Base-by-base conservation (phyloP, 1,139 yeast genomes). In the Suhomyces coccinellae region DNA sequence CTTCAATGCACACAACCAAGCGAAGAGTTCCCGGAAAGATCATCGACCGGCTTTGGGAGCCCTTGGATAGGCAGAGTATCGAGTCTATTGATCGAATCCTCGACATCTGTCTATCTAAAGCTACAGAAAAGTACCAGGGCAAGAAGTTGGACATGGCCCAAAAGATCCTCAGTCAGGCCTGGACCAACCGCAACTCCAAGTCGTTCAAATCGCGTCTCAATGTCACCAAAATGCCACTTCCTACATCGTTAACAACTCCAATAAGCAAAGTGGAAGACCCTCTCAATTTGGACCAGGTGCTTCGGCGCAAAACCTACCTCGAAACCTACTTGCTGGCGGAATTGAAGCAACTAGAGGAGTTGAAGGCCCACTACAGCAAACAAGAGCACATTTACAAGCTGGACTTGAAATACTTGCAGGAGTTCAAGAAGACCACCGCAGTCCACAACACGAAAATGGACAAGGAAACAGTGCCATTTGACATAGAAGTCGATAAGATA, bases 321-420 rank as follows among this genome's bases (percentile, higher is more conserved):
- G 77, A 73, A 49, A 68, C 75, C 0, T 67, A 67, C 50, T 55
- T 73, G 13, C 70, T 63, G 69, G 78, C 78, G 0, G 78, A 73
- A 47, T 43, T 66, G 31, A 66, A 67, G 44, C 78, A 73, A 48
- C 54, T 73, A 37, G 54, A 58, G 20, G 73, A 68, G n/a, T 54
- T 73, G 29, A 64, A 69, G 43, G 49, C 52, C 10, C 59, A 66
- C 49, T 57, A 61, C 41, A 55, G 57, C 13, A 61, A 62, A 30
- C 49, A 65, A 14, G 51, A 65, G 17, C 46, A 52, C 30, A 51
- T 53, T 26, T 63, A 61, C 51, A 54, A 64, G 42, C 67, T 63
- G 62, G 78, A 73, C 55, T 51, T 52, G 36, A 55, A 57, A 35
- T 72, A 73, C 49, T 59, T 71, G 44, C 52, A 57, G 11, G 69